Percentiles rank a stretch among this genome's conserved stretches.
Evolutionary conservation across 2,329 filamentous ascomycete species (phyloP).

Genomic region (Massarina eburnea): DNA sequence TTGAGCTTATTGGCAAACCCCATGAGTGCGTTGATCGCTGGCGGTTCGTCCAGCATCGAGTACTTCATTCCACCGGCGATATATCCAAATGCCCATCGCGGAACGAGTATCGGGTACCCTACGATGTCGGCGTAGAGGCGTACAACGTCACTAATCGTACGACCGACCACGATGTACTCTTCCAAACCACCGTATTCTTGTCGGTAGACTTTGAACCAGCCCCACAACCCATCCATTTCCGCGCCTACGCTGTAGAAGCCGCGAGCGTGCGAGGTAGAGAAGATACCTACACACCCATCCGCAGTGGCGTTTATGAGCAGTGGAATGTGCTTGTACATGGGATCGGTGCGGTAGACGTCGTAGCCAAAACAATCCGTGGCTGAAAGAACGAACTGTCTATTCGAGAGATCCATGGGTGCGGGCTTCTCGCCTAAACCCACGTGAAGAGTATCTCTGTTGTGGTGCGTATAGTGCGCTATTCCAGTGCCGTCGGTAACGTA

Average conservation of each 20-base stretch:
- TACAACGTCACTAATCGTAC: conserved; percentile 67
- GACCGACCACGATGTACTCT: conserved; percentile 68
- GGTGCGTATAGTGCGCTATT: conserved; percentile 65
- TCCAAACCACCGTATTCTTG: conserved; percentile 73
- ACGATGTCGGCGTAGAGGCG: conserved; percentile 67
- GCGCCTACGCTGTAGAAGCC: conserved; percentile 68
- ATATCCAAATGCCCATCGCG: conserved; percentile 73
- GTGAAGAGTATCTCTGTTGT: conserved; percentile 64
- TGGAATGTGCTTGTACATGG: conserved; percentile 75
- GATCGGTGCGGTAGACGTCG: conserved; percentile 69
- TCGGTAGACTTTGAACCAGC: conserved; percentile 71
- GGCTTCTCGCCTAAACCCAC: conserved; percentile 73
- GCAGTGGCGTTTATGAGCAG: conserved; percentile 69
- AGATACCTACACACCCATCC: conserved; percentile 65
- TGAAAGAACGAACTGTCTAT: conserved; percentile 65
- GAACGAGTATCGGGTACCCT: conserved; percentile 67
- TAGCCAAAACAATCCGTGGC: conserved; percentile 75
- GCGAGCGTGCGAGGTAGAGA: conserved; percentile 67
- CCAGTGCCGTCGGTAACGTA: conserved; percentile 65
- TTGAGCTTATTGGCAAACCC: conserved; percentile 64
- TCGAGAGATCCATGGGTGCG: conserved; percentile 71
- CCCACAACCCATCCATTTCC: conserved; percentile 77
- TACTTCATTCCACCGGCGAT: conserved; percentile 69
- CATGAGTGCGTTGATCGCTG: conserved; percentile 59
- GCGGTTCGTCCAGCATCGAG: conserved; percentile 59